Evolutionary conservation across 495 filamentous ascomycete genomes (phyloP).

Genomic region (Massariosphaeria phaeospora): DNA sequence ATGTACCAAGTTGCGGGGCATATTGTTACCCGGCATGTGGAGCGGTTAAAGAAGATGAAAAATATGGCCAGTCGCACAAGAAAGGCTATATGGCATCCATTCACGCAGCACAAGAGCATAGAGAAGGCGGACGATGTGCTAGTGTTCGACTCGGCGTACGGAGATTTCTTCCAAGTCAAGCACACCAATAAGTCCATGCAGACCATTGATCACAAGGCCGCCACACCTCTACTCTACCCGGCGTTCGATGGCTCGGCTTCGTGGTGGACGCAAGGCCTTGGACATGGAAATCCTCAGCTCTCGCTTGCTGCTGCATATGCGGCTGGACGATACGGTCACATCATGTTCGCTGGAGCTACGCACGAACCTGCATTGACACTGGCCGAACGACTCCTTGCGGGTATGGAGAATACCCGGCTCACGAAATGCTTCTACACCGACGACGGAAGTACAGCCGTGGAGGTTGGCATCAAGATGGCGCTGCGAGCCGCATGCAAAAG

Average conservation of each 20-base stretch:
- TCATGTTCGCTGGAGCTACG: constrained; percentile 72
- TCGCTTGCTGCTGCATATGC: constrained; percentile 69
- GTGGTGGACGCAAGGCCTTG: constrained; percentile 83
- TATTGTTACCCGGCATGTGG: constrained; percentile 39
- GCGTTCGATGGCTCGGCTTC: constrained; percentile 75
- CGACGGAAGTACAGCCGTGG: constrained; percentile 73
- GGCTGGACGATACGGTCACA: constrained; percentile 76
- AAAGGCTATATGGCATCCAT: constrained; percentile 70
- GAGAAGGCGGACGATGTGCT: constrained; percentile 56
- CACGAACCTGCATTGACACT: constrained; percentile 66
- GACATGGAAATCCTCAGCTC: constrained; percentile 64
- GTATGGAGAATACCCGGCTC: constrained; percentile 55
- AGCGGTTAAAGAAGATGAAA: constrained; percentile 52
- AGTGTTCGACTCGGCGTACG: constrained; percentile 69
- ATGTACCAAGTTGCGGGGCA: constrained; percentile 39
- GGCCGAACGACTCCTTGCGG: constrained; percentile 54
- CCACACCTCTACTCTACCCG: constrained; percentile 46
- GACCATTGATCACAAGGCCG: neutral
- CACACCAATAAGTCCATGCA: constrained; percentile 10
- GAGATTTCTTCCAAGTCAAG: constrained; percentile 63
- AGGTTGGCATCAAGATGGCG: constrained; percentile 76
- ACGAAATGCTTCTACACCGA: constrained; percentile 69
- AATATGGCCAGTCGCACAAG: constrained; percentile 55
- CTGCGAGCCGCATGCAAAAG: constrained; percentile 57
- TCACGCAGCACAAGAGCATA: constrained; percentile 64